Evolutionary conservation across 257 asterid species (phyloP).

Genomic region (Ilex aquifolium): DNA sequence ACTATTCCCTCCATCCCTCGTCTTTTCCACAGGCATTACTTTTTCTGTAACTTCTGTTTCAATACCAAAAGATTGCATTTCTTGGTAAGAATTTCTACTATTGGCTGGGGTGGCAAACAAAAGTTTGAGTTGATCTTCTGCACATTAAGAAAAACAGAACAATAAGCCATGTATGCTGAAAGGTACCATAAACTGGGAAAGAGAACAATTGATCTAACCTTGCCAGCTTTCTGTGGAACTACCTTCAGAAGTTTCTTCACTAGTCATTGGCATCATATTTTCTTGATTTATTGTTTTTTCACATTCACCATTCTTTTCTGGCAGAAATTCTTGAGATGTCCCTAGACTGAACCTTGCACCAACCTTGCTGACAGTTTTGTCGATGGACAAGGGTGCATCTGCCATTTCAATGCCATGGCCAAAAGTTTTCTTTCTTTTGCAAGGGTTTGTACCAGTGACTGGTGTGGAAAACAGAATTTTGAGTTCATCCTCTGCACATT

Average conservation of each 20-base stretch:
- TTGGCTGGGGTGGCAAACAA: conserved; percentile 35
- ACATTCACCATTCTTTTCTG: neutral
- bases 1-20: neutral
- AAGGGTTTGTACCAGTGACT: neutral
- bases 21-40: neutral
- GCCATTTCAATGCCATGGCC: too few relatives aligned
- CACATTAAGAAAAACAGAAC: conserved; percentile 7
- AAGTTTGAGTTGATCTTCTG: conserved; percentile 29
- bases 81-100: conserved; percentile 6
- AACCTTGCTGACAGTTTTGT: too few relatives aligned
- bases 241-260: neutral
- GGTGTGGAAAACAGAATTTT: neutral
- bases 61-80: conserved; percentile 10
- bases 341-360: neutral
- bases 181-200: neutral
- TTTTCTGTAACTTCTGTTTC: conserved; percentile 4
- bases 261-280: neutral
- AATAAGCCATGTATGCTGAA: neutral
- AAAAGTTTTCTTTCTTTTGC: neutral
- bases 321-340: neutral
- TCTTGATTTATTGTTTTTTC: neutral
- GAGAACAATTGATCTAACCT: neutral
- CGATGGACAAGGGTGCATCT: too few relatives aligned
- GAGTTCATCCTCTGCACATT: neutral
- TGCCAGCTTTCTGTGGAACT: neutral